Base-by-base conservation (phyloP, 257 asterid genomes). In the Salvia rosmarinus region DNA sequence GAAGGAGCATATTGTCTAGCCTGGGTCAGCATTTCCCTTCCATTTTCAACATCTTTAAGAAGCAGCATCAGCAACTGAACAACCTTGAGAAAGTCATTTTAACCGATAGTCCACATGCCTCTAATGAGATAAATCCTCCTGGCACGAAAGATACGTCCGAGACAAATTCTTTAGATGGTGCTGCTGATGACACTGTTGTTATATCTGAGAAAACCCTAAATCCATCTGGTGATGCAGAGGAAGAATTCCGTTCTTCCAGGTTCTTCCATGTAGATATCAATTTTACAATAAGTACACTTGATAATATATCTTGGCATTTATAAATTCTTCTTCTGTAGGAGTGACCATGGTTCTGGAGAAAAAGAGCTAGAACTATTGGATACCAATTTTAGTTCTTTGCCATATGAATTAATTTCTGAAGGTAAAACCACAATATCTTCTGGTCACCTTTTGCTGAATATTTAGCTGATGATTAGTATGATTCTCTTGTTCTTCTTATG, bases 11-110 rank as follows among this genome's bases (percentile, higher is more conserved):
- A 73, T 84, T 91, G 62, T 85, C 89, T 71, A 85, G 87, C 83
- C 82, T 94, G 68, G 95, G 88, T 54, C 89, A 78, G 55, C 93
- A 73, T 82, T 83, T 94, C 77, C 98, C 99, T 52, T 94, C 89
- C 82, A 59, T 94, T 71, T 86, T 86, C 74, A 85, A 85, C 73
- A 78, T 91, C 79, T 85, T 91, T 69, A 89, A 85, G 85, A 89
- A 86, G 85, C 84, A 85, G 72, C 57, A 79, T 65, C 84, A 71
- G 71, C 84, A 83, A 70, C 81, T 77, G 57, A 44, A 66, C 67
- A 80, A 67, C 77, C 55, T 82, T 64, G 79, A 75, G 75, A 74
- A 75, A 62, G 59, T 68, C 72, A 40, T 39, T 64, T 47, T 61
- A 51, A 69, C 76, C 5, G 74, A 77, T 77, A 68, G 32, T 77